Percentiles rank a stretch among this genome's conserved stretches.
Evolutionary conservation across 2,329 filamentous ascomycete genomes (phyloP).

Genomic region (Trichophyton equinum): DNA sequence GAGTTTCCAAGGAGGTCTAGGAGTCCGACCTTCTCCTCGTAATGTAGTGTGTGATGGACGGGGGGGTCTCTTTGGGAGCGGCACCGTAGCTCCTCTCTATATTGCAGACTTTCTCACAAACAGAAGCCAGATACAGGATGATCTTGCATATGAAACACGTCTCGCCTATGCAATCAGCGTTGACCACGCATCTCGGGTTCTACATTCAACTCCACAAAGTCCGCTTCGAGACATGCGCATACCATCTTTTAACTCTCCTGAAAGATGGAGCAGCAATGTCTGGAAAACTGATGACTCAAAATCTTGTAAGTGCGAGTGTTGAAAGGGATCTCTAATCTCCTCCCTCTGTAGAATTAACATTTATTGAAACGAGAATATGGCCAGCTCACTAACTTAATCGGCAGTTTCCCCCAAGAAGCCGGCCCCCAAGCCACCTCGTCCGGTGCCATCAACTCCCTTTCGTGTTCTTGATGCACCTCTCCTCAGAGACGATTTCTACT

Average conservation of each 20-base stretch:
- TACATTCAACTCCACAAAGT: constrained; percentile 38
- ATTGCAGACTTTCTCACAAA: constrained; percentile 44
- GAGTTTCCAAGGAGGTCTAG: constrained; percentile 60
- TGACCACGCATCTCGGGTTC: constrained; percentile 53
- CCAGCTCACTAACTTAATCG: neutral
- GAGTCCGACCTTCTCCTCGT: constrained; percentile 22
- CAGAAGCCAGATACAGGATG: constrained; percentile 45
- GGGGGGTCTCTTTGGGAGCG: constrained; percentile 52
- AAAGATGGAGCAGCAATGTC: constrained; percentile 29
- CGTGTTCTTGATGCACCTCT: constrained; percentile 79
- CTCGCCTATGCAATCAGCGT: constrained; percentile 73
- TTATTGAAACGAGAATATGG: neutral
- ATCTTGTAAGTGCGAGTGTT: neutral
- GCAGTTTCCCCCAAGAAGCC: neutral
- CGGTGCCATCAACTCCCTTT: constrained; percentile 61
- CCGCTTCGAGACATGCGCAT: neutral
- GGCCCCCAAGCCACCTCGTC: constrained; percentile 20
- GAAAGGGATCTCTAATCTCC: neutral
- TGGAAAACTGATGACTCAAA: constrained; percentile 16
- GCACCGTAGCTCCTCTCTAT: constrained; percentile 57
- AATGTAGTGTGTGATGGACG: constrained; percentile 46
- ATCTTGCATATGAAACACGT: constrained; percentile 57
- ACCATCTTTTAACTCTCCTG: constrained; percentile 18
- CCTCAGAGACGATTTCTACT: constrained; percentile 92
- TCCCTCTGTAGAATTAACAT: neutral